Evolutionary conservation across 2,329 filamentous ascomycete genomes (phyloP).

Genomic region (Ceratocystis lukuohia): DNA sequence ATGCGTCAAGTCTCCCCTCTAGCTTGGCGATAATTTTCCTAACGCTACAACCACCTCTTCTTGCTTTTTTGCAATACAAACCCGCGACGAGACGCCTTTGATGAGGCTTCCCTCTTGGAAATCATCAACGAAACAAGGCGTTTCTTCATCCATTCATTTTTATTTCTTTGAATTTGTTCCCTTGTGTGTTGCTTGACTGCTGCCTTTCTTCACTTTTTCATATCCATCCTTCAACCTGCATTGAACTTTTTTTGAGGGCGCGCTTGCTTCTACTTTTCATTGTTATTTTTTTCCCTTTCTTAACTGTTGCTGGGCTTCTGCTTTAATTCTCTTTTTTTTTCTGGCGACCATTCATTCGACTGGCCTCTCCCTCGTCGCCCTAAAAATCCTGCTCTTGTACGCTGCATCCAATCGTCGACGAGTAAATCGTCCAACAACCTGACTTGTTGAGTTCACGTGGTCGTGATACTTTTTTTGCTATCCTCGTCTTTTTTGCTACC

Average conservation of each 20-base stretch:
- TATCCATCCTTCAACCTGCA: conserved; percentile 11
- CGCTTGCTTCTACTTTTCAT: conserved; percentile 13
- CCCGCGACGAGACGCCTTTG: conserved; percentile 13
- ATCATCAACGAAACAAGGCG: conserved; percentile 5
- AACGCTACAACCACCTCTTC: neutral
- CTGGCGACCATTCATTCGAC: neutral
- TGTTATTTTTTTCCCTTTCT: neutral
- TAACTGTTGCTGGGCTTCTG: conserved; percentile 2
- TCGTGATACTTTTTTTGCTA: neutral
- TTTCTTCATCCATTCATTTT: conserved; percentile 15
- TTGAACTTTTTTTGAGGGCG: conserved; percentile 10
- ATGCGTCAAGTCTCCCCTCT: neutral
- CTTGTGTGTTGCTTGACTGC: neutral
- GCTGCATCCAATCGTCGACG: neutral
- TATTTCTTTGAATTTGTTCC: conserved; percentile 6
- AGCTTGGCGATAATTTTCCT: conserved; percentile 2
- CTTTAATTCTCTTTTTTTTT: neutral
- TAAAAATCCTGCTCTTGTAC: too few relatives aligned
- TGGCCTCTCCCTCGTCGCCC: neutral
- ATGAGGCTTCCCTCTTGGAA: neutral
- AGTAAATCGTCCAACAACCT: too few relatives aligned
- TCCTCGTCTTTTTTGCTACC: neutral
- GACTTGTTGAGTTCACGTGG: too few relatives aligned
- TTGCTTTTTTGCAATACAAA: conserved; percentile 1
- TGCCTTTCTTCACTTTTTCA: neutral